These are phyloP conservation scores for Helotiales sp. DNA, from an alignment of 2,329 filamentous ascomycete genomes.

Conservation along the genomic window DNA sequence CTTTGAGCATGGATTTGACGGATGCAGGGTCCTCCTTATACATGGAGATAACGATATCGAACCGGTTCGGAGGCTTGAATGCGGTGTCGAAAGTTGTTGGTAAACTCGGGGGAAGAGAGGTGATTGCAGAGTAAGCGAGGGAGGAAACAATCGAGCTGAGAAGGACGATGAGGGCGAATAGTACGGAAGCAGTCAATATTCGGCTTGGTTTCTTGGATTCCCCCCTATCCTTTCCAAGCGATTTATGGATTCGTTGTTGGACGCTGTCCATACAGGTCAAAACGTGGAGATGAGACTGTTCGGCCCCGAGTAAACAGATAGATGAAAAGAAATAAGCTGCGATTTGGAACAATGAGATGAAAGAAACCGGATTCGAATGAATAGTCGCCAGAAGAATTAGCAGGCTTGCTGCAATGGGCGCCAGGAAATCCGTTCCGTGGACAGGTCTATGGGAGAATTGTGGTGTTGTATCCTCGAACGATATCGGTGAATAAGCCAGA, in stretches of 20 bases:
- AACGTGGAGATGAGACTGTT: constrained; percentile 20
- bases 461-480: constrained; percentile 20
- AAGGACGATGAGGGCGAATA: constrained; percentile 18
- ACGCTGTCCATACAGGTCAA: constrained; percentile 2
- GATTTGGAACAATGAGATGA: constrained; percentile 32
- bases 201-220: constrained; percentile 19
- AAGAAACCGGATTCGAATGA: constrained; percentile 24
- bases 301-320: constrained; percentile 21
- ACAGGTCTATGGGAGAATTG: constrained; percentile 23
- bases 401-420: constrained; percentile 26
- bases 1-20: constrained; percentile 30
- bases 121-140: constrained; percentile 14
- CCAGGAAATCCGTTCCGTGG: constrained; percentile 14
- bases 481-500: constrained; percentile 34
- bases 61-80: constrained; percentile 28
- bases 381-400: constrained; percentile 27
- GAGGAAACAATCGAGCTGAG: constrained; percentile 7
- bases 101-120: constrained; percentile 12
- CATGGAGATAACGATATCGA: constrained; percentile 40
- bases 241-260: constrained; percentile 17
- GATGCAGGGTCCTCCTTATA: constrained; percentile 35
- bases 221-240: neutral
- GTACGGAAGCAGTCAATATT: constrained; percentile 7
- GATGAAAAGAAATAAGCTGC: constrained; percentile 25
- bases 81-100: constrained; percentile 26